phyloP scores from a whole-genome alignment of 108 stramenopile genomes.

The Schizochytrium sp. region DNA sequence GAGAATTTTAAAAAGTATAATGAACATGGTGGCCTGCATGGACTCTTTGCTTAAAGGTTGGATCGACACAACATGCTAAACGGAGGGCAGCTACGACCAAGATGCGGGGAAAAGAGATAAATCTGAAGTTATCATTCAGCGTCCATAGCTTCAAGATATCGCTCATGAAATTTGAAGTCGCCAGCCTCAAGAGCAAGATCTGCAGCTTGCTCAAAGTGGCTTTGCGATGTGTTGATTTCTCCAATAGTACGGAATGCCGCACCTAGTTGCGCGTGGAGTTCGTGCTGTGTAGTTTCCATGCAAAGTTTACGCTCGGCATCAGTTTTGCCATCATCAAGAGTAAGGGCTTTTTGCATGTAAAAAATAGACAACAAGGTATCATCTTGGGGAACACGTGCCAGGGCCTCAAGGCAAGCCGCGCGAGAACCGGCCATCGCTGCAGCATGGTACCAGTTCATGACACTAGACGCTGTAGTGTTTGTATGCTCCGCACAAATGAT shows the following conservation, averaged over 20 bases:
- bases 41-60: no score
- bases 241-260: conserved; percentile 1
- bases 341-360: conserved; percentile 18
- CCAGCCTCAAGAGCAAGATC: conserved; percentile 29
- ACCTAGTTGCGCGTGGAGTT: conserved; percentile 10
- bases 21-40: no score
- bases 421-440: conserved; percentile 33
- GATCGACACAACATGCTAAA: no score
- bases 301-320: background rate
- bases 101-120: no score
- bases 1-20: no score
- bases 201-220: background rate
- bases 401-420: conserved; percentile 11
- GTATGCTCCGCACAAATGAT: background rate
- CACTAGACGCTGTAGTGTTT: background rate
- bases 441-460: conserved; percentile 1
- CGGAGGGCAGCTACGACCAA: no score
- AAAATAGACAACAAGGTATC: background rate
- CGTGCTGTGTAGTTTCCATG: background rate
- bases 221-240: background rate
- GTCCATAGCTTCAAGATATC: background rate
- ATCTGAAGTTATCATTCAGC: background rate
- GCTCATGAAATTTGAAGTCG: conserved; percentile 21
- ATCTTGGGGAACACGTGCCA: background rate
- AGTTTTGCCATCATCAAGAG: conserved; percentile 33